Conservation (phyloP, 805 yeast genomes). For the Diddensiella caesifluorescens region DNA sequence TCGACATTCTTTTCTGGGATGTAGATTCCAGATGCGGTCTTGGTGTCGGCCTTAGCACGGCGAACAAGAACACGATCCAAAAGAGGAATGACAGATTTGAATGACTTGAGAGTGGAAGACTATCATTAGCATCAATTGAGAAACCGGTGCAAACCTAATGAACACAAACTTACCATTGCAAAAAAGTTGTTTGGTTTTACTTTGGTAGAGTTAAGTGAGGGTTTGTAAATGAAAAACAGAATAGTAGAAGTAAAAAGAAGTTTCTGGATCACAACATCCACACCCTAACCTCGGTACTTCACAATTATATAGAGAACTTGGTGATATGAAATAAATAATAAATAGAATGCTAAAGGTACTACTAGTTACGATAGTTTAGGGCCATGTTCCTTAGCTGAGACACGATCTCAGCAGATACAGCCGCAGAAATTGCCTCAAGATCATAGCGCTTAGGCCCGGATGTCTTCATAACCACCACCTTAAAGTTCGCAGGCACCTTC, state of each 20-base stretch:
- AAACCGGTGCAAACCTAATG: too few species aligned
- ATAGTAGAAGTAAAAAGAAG: background rate
- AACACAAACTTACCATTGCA: background rate
- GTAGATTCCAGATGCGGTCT: conserved; percentile 89
- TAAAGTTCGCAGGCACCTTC: conserved; percentile 73
- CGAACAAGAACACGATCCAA: conserved; percentile 95
- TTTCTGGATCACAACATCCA: background rate
- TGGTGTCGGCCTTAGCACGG: conserved; percentile 83
- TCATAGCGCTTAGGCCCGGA: conserved; percentile 77
- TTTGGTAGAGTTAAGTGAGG: background rate
- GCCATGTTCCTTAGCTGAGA: conserved; percentile 57
- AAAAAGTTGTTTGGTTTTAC: background rate
- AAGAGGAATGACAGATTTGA: conserved; percentile 83
- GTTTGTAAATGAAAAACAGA: background rate
- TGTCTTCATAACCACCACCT: conserved; percentile 66
- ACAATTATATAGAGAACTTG: background rate
- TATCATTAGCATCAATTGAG: background rate
- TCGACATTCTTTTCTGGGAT: conserved; percentile 95
- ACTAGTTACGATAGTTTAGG: conserved; percentile 42
- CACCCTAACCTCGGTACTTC: background rate
- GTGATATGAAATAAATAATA: background rate
- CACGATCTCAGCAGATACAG: conserved; percentile 70
- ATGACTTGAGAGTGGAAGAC: conserved; percentile 55
- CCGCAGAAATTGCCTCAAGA: conserved; percentile 62
- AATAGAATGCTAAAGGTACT: conserved; percentile 1